Conservation (phyloP, 345 rosid species). For the Populus simonii region DNA sequence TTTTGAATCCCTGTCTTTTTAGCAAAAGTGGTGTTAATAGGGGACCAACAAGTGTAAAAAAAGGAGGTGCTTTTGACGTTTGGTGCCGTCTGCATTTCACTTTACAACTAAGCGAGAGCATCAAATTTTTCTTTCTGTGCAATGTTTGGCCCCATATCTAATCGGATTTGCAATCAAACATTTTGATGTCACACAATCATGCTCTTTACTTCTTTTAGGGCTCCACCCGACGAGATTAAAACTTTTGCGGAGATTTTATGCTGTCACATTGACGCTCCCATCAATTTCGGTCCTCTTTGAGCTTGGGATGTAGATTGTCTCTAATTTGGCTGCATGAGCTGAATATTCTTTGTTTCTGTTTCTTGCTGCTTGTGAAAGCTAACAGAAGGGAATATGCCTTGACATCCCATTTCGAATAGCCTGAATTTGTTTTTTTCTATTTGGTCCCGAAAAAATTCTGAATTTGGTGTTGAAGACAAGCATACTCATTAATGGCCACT, state of each 20-base stretch:
- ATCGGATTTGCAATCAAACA: neutral
- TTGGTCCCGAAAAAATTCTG: neutral
- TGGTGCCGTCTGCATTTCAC: neutral
- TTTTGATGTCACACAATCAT: neutral
- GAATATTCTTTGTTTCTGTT: neutral
- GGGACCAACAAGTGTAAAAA: neutral
- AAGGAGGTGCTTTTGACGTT: neutral
- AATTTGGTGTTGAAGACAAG: neutral
- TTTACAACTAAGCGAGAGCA: constrained; percentile 4
- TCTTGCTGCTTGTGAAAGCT: neutral
- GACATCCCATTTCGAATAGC: no score
- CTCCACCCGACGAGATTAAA: neutral
- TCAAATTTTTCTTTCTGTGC: neutral
- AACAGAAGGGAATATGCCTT: neutral
- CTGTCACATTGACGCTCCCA: neutral
- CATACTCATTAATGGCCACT: neutral
- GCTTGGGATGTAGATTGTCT: neutral
- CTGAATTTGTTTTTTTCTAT: neutral
- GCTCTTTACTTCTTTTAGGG: neutral
- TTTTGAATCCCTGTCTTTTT: neutral
- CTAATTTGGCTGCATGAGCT: neutral
- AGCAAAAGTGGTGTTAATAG: neutral
- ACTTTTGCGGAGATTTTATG: neutral
- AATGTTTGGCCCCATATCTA: neutral
- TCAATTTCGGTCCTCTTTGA: neutral